Evolutionary conservation across 2,329 filamentous ascomycete species (phyloP).

Genomic region (Alternaria gaisen): DNA sequence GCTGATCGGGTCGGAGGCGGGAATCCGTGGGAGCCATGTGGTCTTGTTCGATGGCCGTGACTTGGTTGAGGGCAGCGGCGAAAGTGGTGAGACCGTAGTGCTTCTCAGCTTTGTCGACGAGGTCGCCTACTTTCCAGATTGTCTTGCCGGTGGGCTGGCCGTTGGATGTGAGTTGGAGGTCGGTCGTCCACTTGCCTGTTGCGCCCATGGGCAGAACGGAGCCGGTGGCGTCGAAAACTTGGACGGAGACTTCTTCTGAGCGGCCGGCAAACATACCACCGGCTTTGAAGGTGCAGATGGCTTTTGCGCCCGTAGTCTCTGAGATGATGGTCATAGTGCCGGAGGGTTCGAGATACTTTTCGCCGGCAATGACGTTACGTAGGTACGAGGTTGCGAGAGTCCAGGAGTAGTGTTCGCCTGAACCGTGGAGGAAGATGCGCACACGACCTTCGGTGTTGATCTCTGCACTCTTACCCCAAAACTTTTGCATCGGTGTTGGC

Average conservation of each 20-base stretch:
- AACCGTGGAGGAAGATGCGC: conserved; percentile 76
- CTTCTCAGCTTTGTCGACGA: conserved; percentile 80
- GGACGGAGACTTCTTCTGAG: conserved; percentile 85
- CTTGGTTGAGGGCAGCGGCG: conserved; percentile 85
- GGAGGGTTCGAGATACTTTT: conserved; percentile 97
- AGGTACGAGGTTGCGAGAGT: conserved; percentile 87
- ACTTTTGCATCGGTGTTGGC: conserved; percentile 90
- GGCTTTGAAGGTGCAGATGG: conserved; percentile 87
- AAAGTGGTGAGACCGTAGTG: conserved; percentile 91
- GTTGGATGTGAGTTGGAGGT: conserved; percentile 71
- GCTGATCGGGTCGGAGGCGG: conserved; percentile 85
- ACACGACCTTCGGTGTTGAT: conserved; percentile 91
- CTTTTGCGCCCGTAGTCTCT: conserved; percentile 83
- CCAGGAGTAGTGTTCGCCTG: conserved; percentile 88
- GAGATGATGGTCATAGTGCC: conserved; percentile 87
- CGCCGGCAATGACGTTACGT: conserved; percentile 94
- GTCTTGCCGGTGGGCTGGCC: conserved; percentile 69
- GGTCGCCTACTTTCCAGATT: conserved; percentile 79
- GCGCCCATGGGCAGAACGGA: conserved; percentile 72
- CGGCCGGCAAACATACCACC: conserved; percentile 98
- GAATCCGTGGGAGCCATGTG: conserved; percentile 83
- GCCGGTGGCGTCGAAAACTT: conserved; percentile 74
- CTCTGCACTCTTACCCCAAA: conserved; percentile 97
- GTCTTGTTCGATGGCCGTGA: conserved; percentile 79
- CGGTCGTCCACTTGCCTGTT: conserved; percentile 83